Base-by-base conservation (phyloP, 768 basidiomycete species). In the Tulasnella sp. region DNA sequence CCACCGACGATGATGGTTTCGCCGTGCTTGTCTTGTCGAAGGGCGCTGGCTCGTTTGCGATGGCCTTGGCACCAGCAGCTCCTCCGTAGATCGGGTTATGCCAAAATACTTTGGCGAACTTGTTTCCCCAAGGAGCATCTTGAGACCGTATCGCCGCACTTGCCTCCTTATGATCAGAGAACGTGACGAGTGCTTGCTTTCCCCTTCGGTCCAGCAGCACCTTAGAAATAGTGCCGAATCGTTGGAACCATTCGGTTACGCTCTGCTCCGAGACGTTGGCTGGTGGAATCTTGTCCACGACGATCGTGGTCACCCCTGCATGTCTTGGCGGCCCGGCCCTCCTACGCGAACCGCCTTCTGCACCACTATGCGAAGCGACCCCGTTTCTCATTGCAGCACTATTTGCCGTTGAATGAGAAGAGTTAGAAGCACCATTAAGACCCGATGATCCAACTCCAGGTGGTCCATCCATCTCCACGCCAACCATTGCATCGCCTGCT, bases 101-200 rank as follows among this genome's bases (percentile, higher is more conserved):
- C 96, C 97, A 98, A 83, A 97, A 95, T 46, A 98, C 89, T 86
- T 97, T 97, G 82, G 98, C 96, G 85, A 98, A 98, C 75, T 97
- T 91, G 83, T 96, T 97, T 16, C 91, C 92, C 84, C 98, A 98
- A 20, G 98, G 93, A n/a, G 96, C 96, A 82, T 97, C 96, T 85
- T 97, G 94, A 37, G 92, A 92, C 85, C 94, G 95, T 94, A 96
- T 96, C 1, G 97, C 97, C 18, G 91, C 90, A 83, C 93, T 91
- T 0, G 97, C 97, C 83, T 96, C 94, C 31, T 90, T 90, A 84
- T 96, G 95, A 12, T 89, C 90, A 46, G 91, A 89, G 86, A 98
- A 98, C 82, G 93, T 96, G 82, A 98, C 93, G 75, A 98, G 87
- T 0, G 96, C 96, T 85, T 96, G 95, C 72, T 91, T 89, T 72